Conservation (phyloP, 805 yeast species). For the Nakazawaea laoshanensis region DNA sequence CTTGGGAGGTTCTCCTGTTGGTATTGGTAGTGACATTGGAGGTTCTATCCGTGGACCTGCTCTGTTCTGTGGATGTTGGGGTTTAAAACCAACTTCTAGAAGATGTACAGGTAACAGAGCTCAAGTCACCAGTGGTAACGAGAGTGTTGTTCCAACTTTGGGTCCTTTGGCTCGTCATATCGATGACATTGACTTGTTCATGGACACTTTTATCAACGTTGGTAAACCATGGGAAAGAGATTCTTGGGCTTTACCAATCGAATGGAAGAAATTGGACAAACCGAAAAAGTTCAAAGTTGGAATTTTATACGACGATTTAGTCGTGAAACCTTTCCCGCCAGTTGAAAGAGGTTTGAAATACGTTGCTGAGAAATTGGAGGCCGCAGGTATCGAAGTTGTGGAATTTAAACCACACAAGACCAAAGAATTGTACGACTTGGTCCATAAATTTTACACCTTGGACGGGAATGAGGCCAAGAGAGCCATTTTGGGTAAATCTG, state of each 20-base stretch:
- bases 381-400: constrained; percentile 50
- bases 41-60: constrained; percentile 66
- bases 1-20: constrained; percentile 52
- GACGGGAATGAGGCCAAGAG: constrained; percentile 62
- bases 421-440: constrained; percentile 51
- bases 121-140: constrained; percentile 54
- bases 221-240: constrained; percentile 58
- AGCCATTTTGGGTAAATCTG: constrained; percentile 43
- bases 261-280: constrained; percentile 39
- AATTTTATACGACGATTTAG: constrained; percentile 54
- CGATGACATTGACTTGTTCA: constrained; percentile 62
- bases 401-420: constrained; percentile 52
- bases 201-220: constrained; percentile 50
- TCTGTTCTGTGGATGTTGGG: constrained; percentile 53
- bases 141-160: constrained; percentile 53
- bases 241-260: constrained; percentile 36
- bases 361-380: constrained; percentile 43
- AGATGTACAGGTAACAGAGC: constrained; percentile 38
- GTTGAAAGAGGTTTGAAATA: constrained; percentile 45
- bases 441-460: constrained; percentile 44
- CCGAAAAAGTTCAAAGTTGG: constrained; percentile 46
- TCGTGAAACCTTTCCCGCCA: constrained; percentile 64
- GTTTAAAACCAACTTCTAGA: constrained; percentile 55
- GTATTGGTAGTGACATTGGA: constrained; percentile 66
- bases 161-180: constrained; percentile 63